Conservation (phyloP, 495 filamentous ascomycete species). For the Aspergillus ostianus region DNA sequence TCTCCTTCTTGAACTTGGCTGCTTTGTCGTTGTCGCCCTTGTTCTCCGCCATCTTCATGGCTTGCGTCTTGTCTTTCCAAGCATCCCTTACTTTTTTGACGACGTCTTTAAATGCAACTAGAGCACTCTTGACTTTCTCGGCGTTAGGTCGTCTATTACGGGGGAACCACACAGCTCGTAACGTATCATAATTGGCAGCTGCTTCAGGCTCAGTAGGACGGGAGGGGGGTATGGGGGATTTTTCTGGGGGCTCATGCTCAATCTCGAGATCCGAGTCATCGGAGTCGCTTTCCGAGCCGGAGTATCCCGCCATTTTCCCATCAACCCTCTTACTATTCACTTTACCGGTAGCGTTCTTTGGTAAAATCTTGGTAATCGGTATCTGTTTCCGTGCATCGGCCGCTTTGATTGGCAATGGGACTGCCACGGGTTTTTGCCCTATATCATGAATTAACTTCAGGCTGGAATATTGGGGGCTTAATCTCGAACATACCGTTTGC, state of each 20-base stretch:
- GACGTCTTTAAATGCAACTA: conserved; percentile 62
- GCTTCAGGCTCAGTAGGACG: conserved; percentile 52
- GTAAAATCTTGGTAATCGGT: conserved; percentile 14
- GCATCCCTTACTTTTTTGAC: conserved; percentile 59
- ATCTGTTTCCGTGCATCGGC: conserved; percentile 16
- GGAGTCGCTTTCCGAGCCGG: conserved; percentile 48
- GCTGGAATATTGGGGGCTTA: neutral
- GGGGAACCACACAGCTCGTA: conserved; percentile 66
- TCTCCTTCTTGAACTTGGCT: conserved; percentile 42
- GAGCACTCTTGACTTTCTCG: conserved; percentile 49
- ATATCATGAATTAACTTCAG: conserved; percentile 2
- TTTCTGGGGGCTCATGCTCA: conserved; percentile 39
- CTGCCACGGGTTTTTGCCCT: conserved; percentile 12
- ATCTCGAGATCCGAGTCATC: conserved; percentile 53
- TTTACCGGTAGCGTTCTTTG: conserved; percentile 29
- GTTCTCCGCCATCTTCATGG: conserved; percentile 57
- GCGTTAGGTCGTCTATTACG: conserved; percentile 42
- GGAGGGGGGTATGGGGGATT: conserved; percentile 50
- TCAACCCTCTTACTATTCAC: conserved; percentile 25
- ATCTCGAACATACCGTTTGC: conserved; percentile 16
- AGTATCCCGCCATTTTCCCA: conserved; percentile 31
- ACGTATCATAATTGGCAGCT: conserved; percentile 59
- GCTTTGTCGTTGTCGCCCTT: conserved; percentile 44
- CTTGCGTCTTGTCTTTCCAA: conserved; percentile 59
- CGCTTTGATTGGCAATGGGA: neutral